Evolutionary conservation across 2,329 filamentous ascomycete genomes (phyloP), one percentile per base, ranked within the genome.

Genomic region (Trichoderma sp.): DNA sequence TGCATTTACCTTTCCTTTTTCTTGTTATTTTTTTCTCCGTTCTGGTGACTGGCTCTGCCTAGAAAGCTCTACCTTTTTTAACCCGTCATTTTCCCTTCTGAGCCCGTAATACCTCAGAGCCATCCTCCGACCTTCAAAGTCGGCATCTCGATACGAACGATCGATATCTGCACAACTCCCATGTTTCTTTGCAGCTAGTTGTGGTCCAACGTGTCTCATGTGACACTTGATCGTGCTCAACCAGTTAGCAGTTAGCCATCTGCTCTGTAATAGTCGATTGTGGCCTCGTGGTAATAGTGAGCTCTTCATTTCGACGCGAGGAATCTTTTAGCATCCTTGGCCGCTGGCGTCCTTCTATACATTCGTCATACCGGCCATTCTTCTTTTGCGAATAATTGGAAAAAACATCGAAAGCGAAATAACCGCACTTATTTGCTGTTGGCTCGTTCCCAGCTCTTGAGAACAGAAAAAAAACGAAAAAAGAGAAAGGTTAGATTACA

Each of bases 301-400:
- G 82, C 82, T 80, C 81, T 80, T 81, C 79, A 77, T 79, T 80
- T 78, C 71, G 80, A 83, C 82, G 82, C 83, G 80, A 83, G 81
- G 83, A 83, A 81, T 85, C 84, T 81, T 85, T 80, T 83, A 80
- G 81, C 82, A 80, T 80, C 81, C 80, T 79, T 82, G 88, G 89
- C 85, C 88, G 88, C 89, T 87, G 89, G 89, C 89, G 88, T 88
- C 89, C 88, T 87, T 85, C 80, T 80, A 81, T 87, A 84, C 82
- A 80, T 81, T 79, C 79, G 76, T 77, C 78, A 53, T 69, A 63
- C 31, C 53, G 29, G 69, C 68, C 59, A 8, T 56, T 73, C 21
- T 73, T 73, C 41, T 56, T 50, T 72, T 72, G 38, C 68, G 59
- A 64, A 12, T 35, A 35, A 35, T 50, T 64, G 38, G 41, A 50